phyloP scores from a whole-genome alignment of 345 rosid genomes.

The Lepidium africanum region DNA sequence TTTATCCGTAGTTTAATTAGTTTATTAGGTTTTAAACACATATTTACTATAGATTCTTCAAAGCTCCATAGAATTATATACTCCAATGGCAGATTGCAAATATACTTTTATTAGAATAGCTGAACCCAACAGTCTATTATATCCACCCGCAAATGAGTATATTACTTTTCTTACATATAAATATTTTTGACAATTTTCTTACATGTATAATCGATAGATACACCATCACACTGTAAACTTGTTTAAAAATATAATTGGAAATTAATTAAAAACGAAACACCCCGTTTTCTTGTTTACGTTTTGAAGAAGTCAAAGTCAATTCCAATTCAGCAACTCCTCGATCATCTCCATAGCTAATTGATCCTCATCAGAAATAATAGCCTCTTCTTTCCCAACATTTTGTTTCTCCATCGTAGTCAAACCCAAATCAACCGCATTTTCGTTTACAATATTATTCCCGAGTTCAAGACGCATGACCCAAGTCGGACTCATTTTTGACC shows the following conservation, averaged over 20 bases:
- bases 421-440: neutral
- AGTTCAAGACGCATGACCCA: slow-evolving; percentile 76
- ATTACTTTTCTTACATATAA: neutral
- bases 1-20: neutral
- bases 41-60: too few relatives aligned
- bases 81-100: too few relatives aligned
- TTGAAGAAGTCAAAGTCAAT: slow-evolving; percentile 17
- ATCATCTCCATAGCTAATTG: slow-evolving; percentile 64
- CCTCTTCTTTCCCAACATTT: slow-evolving; percentile 15
- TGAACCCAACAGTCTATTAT: too few relatives aligned
- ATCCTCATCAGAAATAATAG: slow-evolving; percentile 8
- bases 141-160: neutral
- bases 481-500: slow-evolving; percentile 40
- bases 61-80: too few relatives aligned
- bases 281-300: neutral
- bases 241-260: neutral
- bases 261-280: neutral
- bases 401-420: neutral
- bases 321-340: slow-evolving; percentile 57
- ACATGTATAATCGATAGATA: neutral
- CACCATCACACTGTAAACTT: neutral
- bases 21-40: too few relatives aligned
- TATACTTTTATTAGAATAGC: too few relatives aligned
- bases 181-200: neutral
- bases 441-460: slow-evolving; percentile 21